Conservation (phyloP, 2,329 filamentous ascomycete genomes). For the Botrytis sinoallii region DNA sequence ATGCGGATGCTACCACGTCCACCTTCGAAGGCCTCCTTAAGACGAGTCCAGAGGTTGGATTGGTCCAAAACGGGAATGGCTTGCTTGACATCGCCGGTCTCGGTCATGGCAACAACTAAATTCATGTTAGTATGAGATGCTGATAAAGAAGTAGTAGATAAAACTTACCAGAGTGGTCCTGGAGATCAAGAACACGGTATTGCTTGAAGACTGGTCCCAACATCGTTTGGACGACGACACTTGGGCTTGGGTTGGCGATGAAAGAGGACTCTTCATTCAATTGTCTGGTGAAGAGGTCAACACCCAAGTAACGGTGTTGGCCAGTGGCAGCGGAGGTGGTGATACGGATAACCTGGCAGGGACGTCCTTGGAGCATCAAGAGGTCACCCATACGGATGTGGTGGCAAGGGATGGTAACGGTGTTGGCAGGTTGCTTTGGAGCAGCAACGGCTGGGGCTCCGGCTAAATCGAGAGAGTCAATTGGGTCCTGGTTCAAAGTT, state of each 20-base stretch:
- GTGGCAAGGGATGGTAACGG: slow-evolving; percentile 97
- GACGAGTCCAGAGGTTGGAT: slow-evolving; percentile 79
- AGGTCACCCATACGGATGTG: slow-evolving; percentile 99
- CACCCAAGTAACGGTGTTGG: slow-evolving; percentile 99
- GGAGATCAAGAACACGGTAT: slow-evolving; percentile 98
- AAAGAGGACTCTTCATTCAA: slow-evolving; percentile 98
- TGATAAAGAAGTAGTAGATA: slow-evolving; percentile 19
- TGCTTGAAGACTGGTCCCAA: slow-evolving; percentile 99
- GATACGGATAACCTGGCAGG: slow-evolving; percentile 99
- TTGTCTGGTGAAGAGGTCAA: slow-evolving; percentile 99
- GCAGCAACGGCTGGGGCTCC: slow-evolving; percentile 24
- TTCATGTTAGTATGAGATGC: slow-evolving; percentile 20
- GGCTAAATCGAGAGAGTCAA: slow-evolving; percentile 22
- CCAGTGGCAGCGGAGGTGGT: slow-evolving; percentile 96
- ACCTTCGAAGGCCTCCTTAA: slow-evolving; percentile 80
- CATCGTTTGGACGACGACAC: slow-evolving; percentile 99
- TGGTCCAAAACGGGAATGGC: slow-evolving; percentile 90
- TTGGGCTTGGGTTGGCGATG: slow-evolving; percentile 94
- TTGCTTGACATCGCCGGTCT: slow-evolving; percentile 97
- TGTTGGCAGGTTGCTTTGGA: slow-evolving; percentile 57
- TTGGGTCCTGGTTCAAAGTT: slow-evolving; percentile 15
- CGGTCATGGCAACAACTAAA: slow-evolving; percentile 92
- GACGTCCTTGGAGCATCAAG: slow-evolving; percentile 96
- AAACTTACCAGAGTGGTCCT: slow-evolving; percentile 64
- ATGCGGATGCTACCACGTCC: slow-evolving; percentile 93